Percentiles rank a stretch among this genome's conserved stretches.
phyloP scores from a whole-genome alignment of 2,329 filamentous ascomycete species.

The Fusarium oxysporum region DNA sequence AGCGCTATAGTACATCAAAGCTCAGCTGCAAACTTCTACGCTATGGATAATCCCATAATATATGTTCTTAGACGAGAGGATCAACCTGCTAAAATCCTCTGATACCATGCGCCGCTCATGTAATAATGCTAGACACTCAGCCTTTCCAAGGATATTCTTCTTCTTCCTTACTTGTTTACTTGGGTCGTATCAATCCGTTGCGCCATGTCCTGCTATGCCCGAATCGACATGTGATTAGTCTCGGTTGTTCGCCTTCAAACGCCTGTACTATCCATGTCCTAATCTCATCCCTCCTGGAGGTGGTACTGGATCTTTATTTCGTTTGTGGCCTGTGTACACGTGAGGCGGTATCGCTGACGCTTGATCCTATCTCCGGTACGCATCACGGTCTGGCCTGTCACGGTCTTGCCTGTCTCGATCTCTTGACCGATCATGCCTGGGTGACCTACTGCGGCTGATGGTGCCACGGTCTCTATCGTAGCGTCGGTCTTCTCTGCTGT shows the following conservation, averaged over 20 bases:
- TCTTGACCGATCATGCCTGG: slow-evolving; percentile 53
- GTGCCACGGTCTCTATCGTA: slow-evolving; percentile 57
- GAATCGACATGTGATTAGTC: slow-evolving; percentile 22
- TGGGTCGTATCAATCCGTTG: slow-evolving; percentile 29
- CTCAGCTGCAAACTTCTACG: slow-evolving; percentile 9
- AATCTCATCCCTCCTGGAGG: slow-evolving; percentile 3
- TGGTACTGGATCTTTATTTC: neutral
- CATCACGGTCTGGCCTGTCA: slow-evolving; percentile 61
- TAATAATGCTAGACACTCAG: slow-evolving; percentile 21
- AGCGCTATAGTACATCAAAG: neutral
- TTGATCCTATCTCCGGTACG: slow-evolving; percentile 60
- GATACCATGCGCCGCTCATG: slow-evolving; percentile 14
- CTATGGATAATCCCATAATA: slow-evolving; percentile 13
- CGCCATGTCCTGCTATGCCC: slow-evolving; percentile 28
- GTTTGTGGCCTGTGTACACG: neutral
- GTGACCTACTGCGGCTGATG: slow-evolving; percentile 56
- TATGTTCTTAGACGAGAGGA: slow-evolving; percentile 18
- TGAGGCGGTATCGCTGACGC: neutral
- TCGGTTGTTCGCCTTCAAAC: slow-evolving; percentile 26
- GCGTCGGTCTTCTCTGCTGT: slow-evolving; percentile 52
- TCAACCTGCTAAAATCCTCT: neutral
- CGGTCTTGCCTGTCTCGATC: slow-evolving; percentile 60
- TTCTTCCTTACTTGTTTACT: slow-evolving; percentile 1
- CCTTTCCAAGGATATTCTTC: slow-evolving; percentile 18
- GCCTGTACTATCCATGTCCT: slow-evolving; percentile 17